A percentile compares a stretch with the other conserved stretches of the same genome.
phyloP scores from a whole-genome alignment of 2,329 filamentous ascomycete genomes.

The Pseudogymnoascus sp. region DNA sequence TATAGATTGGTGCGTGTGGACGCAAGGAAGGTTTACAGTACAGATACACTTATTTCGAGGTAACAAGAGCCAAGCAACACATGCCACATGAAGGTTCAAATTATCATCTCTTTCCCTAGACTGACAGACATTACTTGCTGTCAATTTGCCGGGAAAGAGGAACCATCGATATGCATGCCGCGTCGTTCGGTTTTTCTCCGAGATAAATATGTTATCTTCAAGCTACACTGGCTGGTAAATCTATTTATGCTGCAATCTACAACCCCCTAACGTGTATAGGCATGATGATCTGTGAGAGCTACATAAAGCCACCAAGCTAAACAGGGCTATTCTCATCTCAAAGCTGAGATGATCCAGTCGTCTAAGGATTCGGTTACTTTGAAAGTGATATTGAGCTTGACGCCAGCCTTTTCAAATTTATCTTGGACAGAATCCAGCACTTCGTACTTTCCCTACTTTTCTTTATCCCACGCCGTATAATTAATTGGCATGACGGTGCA shows the following conservation, averaged over 20 bases:
- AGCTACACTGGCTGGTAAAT: neutral
- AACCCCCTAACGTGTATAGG: neutral
- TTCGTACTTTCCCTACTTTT: neutral
- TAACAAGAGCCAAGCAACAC: neutral
- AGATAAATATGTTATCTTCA: neutral
- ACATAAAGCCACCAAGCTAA: neutral
- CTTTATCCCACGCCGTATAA: neutral
- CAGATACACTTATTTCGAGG: neutral
- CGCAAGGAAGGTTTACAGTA: neutral
- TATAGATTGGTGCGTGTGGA: neutral
- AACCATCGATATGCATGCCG: neutral
- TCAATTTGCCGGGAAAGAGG: neutral
- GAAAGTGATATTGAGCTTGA: neutral
- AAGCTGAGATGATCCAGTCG: neutral
- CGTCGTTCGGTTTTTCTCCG: neutral
- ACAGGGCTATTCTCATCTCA: neutral
- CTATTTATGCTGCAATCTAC: neutral
- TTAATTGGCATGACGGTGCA: neutral
- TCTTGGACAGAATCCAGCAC: neutral
- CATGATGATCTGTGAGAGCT: neutral
- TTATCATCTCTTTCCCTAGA: neutral
- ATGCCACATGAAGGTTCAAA: neutral
- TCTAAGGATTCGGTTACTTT: neutral
- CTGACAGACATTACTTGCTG: neutral
- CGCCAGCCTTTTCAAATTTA: neutral